These are phyloP conservation scores for Leccinum huronense DNA, from an alignment of 1,284 basidiomycete species.

Conservation along the genomic window DNA sequence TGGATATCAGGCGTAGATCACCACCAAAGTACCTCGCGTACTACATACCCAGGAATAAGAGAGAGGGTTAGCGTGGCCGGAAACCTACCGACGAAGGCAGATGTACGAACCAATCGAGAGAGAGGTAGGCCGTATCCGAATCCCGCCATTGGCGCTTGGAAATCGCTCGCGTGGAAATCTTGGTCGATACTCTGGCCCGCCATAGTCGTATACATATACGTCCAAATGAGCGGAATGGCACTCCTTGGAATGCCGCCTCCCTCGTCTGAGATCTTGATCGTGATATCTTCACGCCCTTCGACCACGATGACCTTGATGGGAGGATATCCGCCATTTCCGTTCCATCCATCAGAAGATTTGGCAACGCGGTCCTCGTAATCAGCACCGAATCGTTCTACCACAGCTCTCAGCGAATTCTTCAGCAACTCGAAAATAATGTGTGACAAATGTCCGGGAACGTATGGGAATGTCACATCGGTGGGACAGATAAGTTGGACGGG, in stretches of 20 bases:
- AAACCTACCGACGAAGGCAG: conserved; percentile 13
- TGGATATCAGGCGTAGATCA: conserved; percentile 93
- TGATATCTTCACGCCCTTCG: conserved; percentile 94
- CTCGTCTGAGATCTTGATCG: conserved; percentile 97
- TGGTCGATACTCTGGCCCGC: conserved; percentile 85
- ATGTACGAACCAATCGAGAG: conserved; percentile 70
- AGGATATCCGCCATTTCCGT: conserved; percentile 53
- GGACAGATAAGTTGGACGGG: conserved; percentile 98
- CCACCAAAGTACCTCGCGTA: conserved; percentile 98
- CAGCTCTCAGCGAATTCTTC: conserved; percentile 96
- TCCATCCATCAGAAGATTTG: conserved; percentile 9
- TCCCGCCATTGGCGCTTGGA: conserved; percentile 98
- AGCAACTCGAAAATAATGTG: conserved; percentile 99
- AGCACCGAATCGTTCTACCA: conserved; percentile 90
- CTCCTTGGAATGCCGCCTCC: conserved; percentile 95
- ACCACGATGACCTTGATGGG: conserved; percentile 98
- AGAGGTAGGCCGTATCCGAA: conserved; percentile 94
- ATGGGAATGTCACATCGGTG: conserved; percentile 84
- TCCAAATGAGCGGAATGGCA: conserved; percentile 96
- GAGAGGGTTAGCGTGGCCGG: conserved; percentile 13
- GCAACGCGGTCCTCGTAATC: conserved; percentile 66
- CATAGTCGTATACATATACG: conserved; percentile 99
- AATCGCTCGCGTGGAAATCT: conserved; percentile 86
- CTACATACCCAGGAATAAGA: conserved; percentile 36
- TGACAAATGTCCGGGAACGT: conserved; percentile 93